Conservation (phyloP, 768 basidiomycete species). For the Baorangia bicolor region DNA sequence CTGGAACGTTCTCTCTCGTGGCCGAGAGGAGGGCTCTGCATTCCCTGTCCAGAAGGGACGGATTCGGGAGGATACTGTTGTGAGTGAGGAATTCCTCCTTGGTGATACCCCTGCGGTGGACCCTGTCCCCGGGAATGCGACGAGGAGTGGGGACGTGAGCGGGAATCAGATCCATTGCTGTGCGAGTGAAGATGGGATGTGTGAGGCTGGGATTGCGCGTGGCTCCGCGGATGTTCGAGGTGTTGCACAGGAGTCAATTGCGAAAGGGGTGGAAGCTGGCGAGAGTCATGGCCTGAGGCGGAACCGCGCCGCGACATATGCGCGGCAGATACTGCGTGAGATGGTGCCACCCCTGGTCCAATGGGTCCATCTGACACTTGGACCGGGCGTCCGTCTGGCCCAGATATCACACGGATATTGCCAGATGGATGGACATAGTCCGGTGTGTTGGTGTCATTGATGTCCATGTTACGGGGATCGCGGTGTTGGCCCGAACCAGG, state of each 20-base stretch:
- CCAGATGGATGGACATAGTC: conserved; percentile 53
- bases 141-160: conserved; percentile 50
- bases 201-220: conserved; percentile 36
- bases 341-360: conserved; percentile 38
- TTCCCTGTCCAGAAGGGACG: conserved; percentile 42
- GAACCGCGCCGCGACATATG: conserved; percentile 47
- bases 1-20: conserved; percentile 45
- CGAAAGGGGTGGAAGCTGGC: conserved; percentile 49
- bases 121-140: conserved; percentile 50
- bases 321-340: conserved; percentile 38
- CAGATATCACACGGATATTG: conserved; percentile 45
- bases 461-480: conserved; percentile 42
- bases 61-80: conserved; percentile 49
- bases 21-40: conserved; percentile 49
- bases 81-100: conserved; percentile 40
- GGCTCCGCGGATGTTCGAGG: conserved; percentile 33
- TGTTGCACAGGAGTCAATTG: conserved; percentile 47
- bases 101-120: conserved; percentile 32
- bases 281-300: conserved; percentile 42
- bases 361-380: conserved; percentile 50
- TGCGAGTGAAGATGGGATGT: conserved; percentile 44
- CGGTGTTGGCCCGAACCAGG: conserved; percentile 27
- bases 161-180: conserved; percentile 42
- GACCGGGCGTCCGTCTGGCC: conserved; percentile 49
- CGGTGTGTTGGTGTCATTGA: conserved; percentile 46